Evolutionary conservation across 305 asterid species (phyloP).

Genomic region (Stenogyne calaminthoides): DNA sequence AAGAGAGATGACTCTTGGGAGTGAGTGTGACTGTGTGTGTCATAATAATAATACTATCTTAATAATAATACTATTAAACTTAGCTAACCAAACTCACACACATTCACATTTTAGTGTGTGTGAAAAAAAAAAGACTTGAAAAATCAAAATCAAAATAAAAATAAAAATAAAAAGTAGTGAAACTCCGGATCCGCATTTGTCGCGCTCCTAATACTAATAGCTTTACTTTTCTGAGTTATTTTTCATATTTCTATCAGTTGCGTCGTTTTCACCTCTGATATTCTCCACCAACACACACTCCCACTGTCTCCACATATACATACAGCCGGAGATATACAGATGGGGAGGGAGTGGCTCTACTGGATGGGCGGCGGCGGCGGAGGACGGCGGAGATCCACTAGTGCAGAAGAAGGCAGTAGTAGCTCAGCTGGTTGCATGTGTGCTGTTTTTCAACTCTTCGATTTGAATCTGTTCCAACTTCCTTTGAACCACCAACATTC

Average conservation of each 20-base stretch:
- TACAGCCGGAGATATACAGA: neutral
- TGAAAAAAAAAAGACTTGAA: no score
- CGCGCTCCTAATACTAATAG: neutral
- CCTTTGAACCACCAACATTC: constrained; percentile 55
- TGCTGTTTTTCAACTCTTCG: constrained; percentile 75
- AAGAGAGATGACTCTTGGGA: constrained; percentile 55
- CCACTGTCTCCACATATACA: neutral
- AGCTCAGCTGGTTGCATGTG: constrained; percentile 78
- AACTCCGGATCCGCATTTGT: constrained; percentile 28
- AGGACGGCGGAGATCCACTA: constrained; percentile 36
- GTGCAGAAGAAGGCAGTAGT: no score
- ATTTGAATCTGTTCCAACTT: constrained; percentile 57
- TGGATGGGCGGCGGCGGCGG: constrained; percentile 57
- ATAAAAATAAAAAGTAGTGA: no score
- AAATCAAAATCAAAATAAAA: no score
- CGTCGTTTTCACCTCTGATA: constrained; percentile 47
- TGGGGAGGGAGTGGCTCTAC: constrained; percentile 65
- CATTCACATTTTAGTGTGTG: neutral
- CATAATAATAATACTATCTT: no score
- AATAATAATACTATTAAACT: no score
- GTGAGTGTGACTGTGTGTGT: constrained; percentile 65
- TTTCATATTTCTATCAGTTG: constrained; percentile 1
- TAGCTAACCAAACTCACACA: neutral
- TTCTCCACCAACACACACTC: neutral
- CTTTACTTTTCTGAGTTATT: neutral